Conservation (phyloP, 139 green algal genomes). For the Pseudopediastrum boryanum region DNA sequence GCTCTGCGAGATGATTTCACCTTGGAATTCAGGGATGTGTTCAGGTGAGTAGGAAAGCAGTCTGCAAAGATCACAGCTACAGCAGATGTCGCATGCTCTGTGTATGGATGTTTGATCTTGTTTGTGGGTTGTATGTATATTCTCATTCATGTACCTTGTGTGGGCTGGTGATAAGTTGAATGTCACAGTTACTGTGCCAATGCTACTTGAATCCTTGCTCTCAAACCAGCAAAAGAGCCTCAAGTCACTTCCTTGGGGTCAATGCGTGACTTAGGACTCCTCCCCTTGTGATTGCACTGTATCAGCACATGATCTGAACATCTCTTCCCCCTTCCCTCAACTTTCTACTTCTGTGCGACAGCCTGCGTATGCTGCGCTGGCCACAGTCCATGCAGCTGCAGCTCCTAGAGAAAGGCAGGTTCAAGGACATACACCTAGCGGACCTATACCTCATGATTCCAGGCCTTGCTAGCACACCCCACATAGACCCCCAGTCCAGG, state of each 20-base stretch:
- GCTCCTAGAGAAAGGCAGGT: conserved; percentile 47
- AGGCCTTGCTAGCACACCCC: conserved; percentile 45
- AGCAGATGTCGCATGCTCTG: background rate
- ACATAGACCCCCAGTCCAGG: conserved; percentile 48
- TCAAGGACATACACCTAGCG: conserved; percentile 44
- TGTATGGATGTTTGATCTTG: background rate
- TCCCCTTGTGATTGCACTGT: too few relatives aligned
- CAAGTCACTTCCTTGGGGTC: too few relatives aligned
- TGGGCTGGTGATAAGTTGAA: too few relatives aligned
- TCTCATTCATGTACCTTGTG: background rate
- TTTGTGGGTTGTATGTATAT: background rate
- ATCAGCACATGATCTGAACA: background rate
- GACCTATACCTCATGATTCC: conserved; percentile 50
- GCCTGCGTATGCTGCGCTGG: conserved; percentile 53
- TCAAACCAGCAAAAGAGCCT: too few relatives aligned
- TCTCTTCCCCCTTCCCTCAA: background rate
- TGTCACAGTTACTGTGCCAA: too few relatives aligned
- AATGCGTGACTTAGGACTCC: too few relatives aligned
- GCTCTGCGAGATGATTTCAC: conserved; percentile 50
- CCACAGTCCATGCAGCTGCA: conserved; percentile 54
- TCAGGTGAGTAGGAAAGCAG: conserved; percentile 42
- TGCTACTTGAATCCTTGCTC: too few relatives aligned
- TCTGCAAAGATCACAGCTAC: background rate
- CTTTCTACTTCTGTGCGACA: background rate
- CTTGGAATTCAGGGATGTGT: conserved; percentile 57